Conservation (phyloP, 192 early-diverging fungal genomes). For the Podochytrium sp. region DNA sequence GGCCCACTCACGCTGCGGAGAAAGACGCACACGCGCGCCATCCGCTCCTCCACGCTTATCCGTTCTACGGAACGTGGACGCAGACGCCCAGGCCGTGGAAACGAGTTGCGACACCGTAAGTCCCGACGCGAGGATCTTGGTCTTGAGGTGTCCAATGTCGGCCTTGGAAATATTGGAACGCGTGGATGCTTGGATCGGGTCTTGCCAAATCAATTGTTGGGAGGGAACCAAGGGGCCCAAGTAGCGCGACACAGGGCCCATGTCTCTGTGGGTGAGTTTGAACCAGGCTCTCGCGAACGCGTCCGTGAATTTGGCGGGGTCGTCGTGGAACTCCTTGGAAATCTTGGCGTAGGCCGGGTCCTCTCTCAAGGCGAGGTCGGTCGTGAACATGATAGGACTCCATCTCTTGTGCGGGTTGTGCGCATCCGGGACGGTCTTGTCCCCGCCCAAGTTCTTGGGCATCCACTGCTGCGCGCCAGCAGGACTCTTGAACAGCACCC, state of each 20-base stretch:
- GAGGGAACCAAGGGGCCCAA: conserved; percentile 30
- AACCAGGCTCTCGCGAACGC: conserved; percentile 45
- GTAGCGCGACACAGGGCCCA: conserved; percentile 38
- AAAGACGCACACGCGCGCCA: conserved; percentile 42
- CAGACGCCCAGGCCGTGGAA: conserved; percentile 34
- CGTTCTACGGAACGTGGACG: conserved; percentile 38
- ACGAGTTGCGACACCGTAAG: conserved; percentile 22
- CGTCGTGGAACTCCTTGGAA: conserved; percentile 9
- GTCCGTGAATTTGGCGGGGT: conserved; percentile 27
- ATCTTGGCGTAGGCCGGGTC: conserved; percentile 26
- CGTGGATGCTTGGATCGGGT: conserved; percentile 32
- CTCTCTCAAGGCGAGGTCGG: conserved; percentile 27
- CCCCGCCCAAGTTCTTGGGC: conserved; percentile 1
- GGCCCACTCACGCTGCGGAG: conserved; percentile 53
- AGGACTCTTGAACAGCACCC: conserved; percentile 34
- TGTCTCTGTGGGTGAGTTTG: conserved; percentile 43
- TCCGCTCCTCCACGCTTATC: conserved; percentile 43
- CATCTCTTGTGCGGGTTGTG: neutral
- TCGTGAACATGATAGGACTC: conserved; percentile 28
- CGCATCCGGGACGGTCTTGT: conserved; percentile 14
- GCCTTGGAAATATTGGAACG: neutral
- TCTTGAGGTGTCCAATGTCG: conserved; percentile 21
- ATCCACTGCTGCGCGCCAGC: conserved; percentile 37
- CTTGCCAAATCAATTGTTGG: conserved; percentile 38
- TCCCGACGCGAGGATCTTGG: conserved; percentile 10